Percentiles rank a stretch among this genome's conserved stretches.
Conservation (phyloP, 2,329 filamentous ascomycete genomes). For the Rutstroemia sp. region DNA sequence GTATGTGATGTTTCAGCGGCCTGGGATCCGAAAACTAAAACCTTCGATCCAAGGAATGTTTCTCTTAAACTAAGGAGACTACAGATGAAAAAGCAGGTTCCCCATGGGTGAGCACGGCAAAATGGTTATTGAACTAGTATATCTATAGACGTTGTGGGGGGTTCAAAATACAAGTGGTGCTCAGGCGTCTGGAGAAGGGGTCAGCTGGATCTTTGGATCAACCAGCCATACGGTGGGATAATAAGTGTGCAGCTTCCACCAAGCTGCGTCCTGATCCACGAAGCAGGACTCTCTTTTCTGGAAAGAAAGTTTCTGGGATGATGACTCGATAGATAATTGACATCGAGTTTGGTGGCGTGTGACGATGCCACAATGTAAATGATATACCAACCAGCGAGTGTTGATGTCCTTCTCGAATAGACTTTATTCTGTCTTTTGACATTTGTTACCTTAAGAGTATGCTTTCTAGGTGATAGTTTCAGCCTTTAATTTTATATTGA, state of each 20-base stretch:
- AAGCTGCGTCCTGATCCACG: no score
- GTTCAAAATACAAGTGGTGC: no score
- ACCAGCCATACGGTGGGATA: no score
- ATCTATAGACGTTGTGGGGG: no score
- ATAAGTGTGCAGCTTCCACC: no score
- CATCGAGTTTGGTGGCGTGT: neutral
- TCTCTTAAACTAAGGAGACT: conserved; percentile 37
- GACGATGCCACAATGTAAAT: neutral
- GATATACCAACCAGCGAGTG: neutral
- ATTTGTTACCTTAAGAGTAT: neutral
- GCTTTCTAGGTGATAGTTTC: no score
- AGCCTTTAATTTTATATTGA: no score
- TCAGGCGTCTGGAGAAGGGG: no score
- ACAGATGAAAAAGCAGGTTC: conserved; percentile 34
- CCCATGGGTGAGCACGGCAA: conserved; percentile 10
- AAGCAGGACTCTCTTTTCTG: no score
- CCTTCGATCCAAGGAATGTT: conserved; percentile 29
- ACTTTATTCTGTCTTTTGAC: neutral
- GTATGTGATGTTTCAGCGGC: conserved; percentile 45
- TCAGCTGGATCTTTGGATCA: no score
- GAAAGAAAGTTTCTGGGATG: no score
- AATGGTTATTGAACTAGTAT: neutral
- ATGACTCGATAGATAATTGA: no score
- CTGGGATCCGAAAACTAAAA: conserved; percentile 48
- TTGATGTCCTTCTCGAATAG: neutral